Base-by-base conservation (phyloP, 225 moss, liverwort and hornwort species). In the Marchantia polymorpha region DNA sequence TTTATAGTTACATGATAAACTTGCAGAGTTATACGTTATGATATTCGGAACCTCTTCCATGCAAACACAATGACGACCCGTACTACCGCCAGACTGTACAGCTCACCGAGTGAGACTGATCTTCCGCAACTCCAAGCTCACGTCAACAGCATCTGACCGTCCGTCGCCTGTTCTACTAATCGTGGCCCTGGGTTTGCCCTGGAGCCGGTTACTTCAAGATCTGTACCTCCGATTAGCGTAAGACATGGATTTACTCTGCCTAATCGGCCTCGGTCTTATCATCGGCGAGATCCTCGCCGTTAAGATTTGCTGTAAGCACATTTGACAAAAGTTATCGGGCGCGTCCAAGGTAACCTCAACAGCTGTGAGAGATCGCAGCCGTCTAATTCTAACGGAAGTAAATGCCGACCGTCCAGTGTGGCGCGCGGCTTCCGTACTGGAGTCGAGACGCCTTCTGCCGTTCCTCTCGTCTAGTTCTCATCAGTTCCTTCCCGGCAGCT, bases 381-480 rank as follows among this genome's bases (percentile, higher is more conserved):
- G 78, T 78, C 10, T 12, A 77, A n/a, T 11, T 69, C 27, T 52
- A 78, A 67, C 78, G 49, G 51, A 68, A 68, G 23, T 48, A 67
- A 51, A 51, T 68, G 25, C 17, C 51, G 51, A 23, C 78, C 78
- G 78, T 78, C 78, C 51, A 55, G 58, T 53, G 67, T 69, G 68
- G 78, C 78, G 78, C 66, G 78, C 78, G 78, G 53, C 77, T 77
- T 64, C 66, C 78, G 51, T 52, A 53, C 55, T 53, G 63, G 63
- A 47, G 58, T 25, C 47, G 64, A 77, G 46, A 65, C 63, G 31
- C 77, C 64, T 61, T 50, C 64, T 52, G 6, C 67, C 78, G 52
- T 54, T 67, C 27, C 78, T 54, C n/a, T 66, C 26, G 67, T 68
- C 52, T 25, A 69, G 17, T 69, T 78, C 16, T 69, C 3, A 14